These are phyloP conservation scores for Scheffersomyces parashehatae DNA, from an alignment of 1,139 yeast species.

Conservation along the genomic window DNA sequence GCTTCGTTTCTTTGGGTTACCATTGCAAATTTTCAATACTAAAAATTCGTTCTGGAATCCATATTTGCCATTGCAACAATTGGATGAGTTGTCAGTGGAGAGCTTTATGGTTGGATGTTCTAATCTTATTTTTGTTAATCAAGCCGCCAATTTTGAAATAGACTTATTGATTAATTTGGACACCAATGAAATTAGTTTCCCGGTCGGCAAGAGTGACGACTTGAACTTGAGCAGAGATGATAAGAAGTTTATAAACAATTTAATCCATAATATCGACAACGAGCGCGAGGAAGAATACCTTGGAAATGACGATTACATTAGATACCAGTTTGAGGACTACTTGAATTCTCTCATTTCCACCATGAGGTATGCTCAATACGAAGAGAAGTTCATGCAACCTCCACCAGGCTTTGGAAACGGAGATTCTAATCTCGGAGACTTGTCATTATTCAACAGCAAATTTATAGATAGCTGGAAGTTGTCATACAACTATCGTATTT, in stretches of 20 bases:
- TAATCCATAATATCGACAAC: conserved; percentile 22
- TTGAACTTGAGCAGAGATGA: conserved; percentile 65
- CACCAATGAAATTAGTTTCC: conserved; percentile 43
- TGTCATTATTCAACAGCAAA: conserved; percentile 45
- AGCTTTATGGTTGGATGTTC: conserved; percentile 87
- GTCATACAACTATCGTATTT: conserved; percentile 69
- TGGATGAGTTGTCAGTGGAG: conserved; percentile 67
- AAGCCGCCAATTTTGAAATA: conserved; percentile 56
- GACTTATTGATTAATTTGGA: conserved; percentile 43
- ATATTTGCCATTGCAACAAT: conserved; percentile 86
- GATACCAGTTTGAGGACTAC: conserved; percentile 90
- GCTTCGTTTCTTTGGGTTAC: conserved; percentile 81
- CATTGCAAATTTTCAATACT: conserved; percentile 77
- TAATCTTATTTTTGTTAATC: conserved; percentile 74
- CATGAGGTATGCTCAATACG: conserved; percentile 66
- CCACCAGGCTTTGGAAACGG: conserved; percentile 46
- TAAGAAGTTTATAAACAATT: conserved; percentile 65
- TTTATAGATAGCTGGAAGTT: conserved; percentile 67
- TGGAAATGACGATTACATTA: conserved; percentile 88
- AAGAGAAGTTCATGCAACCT: conserved; percentile 39
- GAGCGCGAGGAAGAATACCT: conserved; percentile 27
- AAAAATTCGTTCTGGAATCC: conserved; percentile 90
- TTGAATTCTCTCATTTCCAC: conserved; percentile 72
- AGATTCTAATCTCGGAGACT: conserved; percentile 23
- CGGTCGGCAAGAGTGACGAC: conserved; percentile 35